These are phyloP conservation scores for Colletotrichum filicis DNA, from an alignment of 2,329 filamentous ascomycete genomes.

Conservation along the genomic window DNA sequence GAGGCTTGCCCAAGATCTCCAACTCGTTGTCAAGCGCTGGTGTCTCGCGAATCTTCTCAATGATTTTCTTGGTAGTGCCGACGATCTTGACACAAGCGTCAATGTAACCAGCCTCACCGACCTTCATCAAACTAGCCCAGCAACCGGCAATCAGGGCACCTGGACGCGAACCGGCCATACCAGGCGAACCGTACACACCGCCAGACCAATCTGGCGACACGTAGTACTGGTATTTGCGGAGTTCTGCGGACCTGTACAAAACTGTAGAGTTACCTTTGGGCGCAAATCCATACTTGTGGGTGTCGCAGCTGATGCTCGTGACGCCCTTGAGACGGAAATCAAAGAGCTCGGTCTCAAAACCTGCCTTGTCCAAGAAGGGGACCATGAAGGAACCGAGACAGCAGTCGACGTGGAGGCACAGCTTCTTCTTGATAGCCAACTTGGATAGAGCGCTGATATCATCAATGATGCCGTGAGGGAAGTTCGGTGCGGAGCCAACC, in stretches of 20 bases:
- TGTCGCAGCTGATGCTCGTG: slow-evolving; percentile 95
- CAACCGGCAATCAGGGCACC: slow-evolving; percentile 95
- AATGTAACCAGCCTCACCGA: slow-evolving; percentile 90
- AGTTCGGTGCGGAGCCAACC: slow-evolving; percentile 96
- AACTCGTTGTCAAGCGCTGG: slow-evolving; percentile 78
- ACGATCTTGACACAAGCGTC: slow-evolving; percentile 90
- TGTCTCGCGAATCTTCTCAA: slow-evolving; percentile 76
- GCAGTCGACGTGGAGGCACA: slow-evolving; percentile 96
- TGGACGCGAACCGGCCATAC: slow-evolving; percentile 89
- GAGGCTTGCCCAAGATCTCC: slow-evolving; percentile 82
- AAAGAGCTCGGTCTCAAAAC: slow-evolving; percentile 88
- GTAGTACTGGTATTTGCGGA: slow-evolving; percentile 95
- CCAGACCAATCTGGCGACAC: slow-evolving; percentile 95
- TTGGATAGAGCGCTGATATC: slow-evolving; percentile 88
- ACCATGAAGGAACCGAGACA: slow-evolving; percentile 96
- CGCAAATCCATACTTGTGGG: slow-evolving; percentile 98
- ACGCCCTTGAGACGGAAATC: slow-evolving; percentile 96
- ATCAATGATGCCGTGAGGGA: slow-evolving; percentile 97
- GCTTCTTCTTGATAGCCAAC: slow-evolving; percentile 80
- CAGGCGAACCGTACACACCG: slow-evolving; percentile 94
- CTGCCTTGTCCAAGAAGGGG: slow-evolving; percentile 91
- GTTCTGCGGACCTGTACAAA: slow-evolving; percentile 83
- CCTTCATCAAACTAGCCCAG: slow-evolving; percentile 91
- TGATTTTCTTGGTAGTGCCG: slow-evolving; percentile 85
- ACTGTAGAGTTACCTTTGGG: slow-evolving; percentile 97